phyloP scores from a whole-genome alignment of 805 yeast species.

The Candida silvicultrix region DNA sequence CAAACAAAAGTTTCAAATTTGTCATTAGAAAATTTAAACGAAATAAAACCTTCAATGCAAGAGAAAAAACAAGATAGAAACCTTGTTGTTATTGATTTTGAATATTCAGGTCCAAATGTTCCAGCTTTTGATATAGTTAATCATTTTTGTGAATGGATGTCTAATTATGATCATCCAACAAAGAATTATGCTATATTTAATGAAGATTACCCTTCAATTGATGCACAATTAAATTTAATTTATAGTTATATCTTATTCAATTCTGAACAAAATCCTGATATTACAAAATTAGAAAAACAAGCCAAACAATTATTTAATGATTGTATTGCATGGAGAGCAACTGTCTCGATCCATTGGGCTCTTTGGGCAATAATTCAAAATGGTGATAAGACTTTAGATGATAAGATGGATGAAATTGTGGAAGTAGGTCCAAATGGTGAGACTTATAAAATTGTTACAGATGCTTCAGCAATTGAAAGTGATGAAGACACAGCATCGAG shows the following conservation, averaged over 20 bases:
- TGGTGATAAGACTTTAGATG: constrained; percentile 28
- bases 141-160: constrained; percentile 97
- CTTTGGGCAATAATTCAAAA: constrained; percentile 90
- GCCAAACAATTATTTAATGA: constrained; percentile 56
- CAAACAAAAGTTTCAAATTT: constrained; percentile 15
- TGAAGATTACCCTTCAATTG: constrained; percentile 56
- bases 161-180: constrained; percentile 61
- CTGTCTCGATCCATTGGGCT: constrained; percentile 77
- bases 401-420: constrained; percentile 20
- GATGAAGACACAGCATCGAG: constrained; percentile 22
- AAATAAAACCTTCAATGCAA: constrained; percentile 28
- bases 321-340: constrained; percentile 70
- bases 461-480: constrained; percentile 10
- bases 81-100: constrained; percentile 92
- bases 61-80: constrained; percentile 53
- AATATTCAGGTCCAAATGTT: constrained; percentile 85
- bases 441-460: constrained; percentile 30
- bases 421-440: constrained; percentile 55
- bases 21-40: constrained; percentile 16
- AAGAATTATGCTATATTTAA: constrained; percentile 42
- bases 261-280: constrained; percentile 32
- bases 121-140: constrained; percentile 90
- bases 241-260: constrained; percentile 62
- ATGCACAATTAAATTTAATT: constrained; percentile 65
- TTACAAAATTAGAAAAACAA: constrained; percentile 32